Evolutionary conservation across 1,284 basidiomycete genomes (phyloP), one percentile per base, ranked within the genome.

Genomic region (Cryptococcus sp.): DNA sequence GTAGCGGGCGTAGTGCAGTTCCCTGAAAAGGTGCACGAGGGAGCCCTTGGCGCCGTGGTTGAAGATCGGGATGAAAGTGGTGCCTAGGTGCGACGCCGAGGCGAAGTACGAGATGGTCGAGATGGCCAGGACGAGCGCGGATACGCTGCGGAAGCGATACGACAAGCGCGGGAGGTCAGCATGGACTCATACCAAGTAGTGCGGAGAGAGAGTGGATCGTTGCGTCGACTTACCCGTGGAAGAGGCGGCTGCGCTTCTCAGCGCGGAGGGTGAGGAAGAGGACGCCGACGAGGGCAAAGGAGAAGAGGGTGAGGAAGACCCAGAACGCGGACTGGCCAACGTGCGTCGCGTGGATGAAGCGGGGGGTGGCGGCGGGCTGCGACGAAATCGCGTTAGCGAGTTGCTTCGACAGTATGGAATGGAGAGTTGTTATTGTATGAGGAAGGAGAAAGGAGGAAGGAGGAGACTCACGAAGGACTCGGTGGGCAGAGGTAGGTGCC

Each of bases 51-150:
- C 41, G 27, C 61, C 62, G 47, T 66, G 62, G 19, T 56, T 44
- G 45, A 67, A 61, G 56, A 62, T 61, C 5, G 68, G 67, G 35
- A 70, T 57, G 54, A 59, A 67, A 19, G 59, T 53, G 39, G 68
- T 54, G 22, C 74, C 76, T 47, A 74, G 51, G n/a, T 71, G 71
- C 20, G 69, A 69, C 8, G 72, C 69, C 67, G 76, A 69, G 52
- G 64, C 62, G 40, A 76, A 57, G 67, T 77, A 76, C n/a, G 70
- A 63, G 46, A 72, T 54, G 62, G 71, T 69, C 16, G 74, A 69
- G 61, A 72, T 68, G 46, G 69, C 64, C 47, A 77, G 66, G 22
- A 73, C 66, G 35, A 71, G 54, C 19, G 67, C 69, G 31, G 72
- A 71, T 41, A 76, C 50, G 54, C 72, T 59, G 46, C 46, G 46